Conservation (phyloP, 2,329 filamentous ascomycete species). For the Phialocephala subalpina region DNA sequence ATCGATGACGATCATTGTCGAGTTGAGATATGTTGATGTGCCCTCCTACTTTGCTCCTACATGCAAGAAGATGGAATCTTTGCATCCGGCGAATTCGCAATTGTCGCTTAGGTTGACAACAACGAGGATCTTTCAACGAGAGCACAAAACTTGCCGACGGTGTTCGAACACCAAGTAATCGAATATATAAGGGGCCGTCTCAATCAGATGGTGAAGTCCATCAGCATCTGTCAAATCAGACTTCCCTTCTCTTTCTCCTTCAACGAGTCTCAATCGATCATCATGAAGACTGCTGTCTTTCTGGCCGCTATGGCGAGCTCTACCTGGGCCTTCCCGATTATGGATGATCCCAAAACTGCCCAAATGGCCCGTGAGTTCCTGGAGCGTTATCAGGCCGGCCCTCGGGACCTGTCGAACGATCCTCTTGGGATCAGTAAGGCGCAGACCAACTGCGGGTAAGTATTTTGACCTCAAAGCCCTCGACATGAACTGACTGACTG, state of each 20-base stretch:
- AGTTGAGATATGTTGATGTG: no score
- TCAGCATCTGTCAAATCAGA: neutral
- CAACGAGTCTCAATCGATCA: neutral
- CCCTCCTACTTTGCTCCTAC: no score
- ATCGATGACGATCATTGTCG: no score
- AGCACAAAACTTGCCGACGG: neutral
- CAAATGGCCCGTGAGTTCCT: slow-evolving; percentile 12
- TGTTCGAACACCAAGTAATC: neutral
- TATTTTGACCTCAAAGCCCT: neutral
- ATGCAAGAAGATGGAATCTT: neutral
- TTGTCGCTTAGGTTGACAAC: neutral
- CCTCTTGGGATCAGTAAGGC: slow-evolving; percentile 14
- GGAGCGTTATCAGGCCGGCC: neutral
- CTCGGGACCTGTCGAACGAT: slow-evolving; percentile 15
- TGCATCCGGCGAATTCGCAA: neutral
- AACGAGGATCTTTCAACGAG: neutral
- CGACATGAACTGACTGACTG: neutral
- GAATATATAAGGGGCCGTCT: neutral
- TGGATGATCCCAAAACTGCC: slow-evolving; percentile 14
- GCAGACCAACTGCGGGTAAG: slow-evolving; percentile 18
- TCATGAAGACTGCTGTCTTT: slow-evolving; percentile 8
- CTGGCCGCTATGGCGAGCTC: slow-evolving; percentile 1
- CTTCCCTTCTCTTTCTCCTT: neutral
- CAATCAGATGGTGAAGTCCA: neutral
- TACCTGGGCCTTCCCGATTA: slow-evolving; percentile 15